Conservation (phyloP, 139 green algal species). For the Chlamydomonas asymmetrica region DNA sequence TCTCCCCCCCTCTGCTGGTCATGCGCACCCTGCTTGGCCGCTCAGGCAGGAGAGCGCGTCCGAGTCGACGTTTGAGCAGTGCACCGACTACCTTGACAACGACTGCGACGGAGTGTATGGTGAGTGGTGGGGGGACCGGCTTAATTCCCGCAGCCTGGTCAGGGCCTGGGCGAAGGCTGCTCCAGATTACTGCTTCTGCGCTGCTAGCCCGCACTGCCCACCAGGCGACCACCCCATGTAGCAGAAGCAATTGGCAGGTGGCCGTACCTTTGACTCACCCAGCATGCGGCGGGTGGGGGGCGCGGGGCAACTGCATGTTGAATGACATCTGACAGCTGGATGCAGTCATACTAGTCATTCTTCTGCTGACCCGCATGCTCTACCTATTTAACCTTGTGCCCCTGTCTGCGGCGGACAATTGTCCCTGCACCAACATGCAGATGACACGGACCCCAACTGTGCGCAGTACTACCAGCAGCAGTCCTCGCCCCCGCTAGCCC, state of each 20-base stretch:
- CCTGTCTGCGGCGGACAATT: background rate
- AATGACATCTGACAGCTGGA: background rate
- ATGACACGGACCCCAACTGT: slow-evolving; percentile 16
- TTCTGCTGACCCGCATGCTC: background rate
- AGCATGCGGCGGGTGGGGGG: background rate
- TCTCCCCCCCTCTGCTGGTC: no score
- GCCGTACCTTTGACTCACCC: background rate
- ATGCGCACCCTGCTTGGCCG: no score
- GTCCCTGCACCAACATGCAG: slow-evolving; percentile 1
- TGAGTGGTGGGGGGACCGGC: background rate
- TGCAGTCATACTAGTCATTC: background rate
- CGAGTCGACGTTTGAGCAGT: slow-evolving; percentile 5
- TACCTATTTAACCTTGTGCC: background rate
- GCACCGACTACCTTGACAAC: slow-evolving; percentile 24
- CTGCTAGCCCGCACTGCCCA: background rate
- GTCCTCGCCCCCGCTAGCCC: background rate
- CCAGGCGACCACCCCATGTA: background rate
- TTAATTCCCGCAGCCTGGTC: background rate
- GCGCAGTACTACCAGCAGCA: slow-evolving; percentile 1
- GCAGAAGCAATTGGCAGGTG: background rate
- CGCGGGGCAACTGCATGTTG: background rate
- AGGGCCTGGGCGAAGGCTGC: no score
- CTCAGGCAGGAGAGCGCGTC: background rate
- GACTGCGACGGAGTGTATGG: slow-evolving; percentile 20
- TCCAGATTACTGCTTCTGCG: background rate